Evolutionary conservation across 495 filamentous ascomycete species (phyloP).

Genomic region (Rhypophila decipiens): DNA sequence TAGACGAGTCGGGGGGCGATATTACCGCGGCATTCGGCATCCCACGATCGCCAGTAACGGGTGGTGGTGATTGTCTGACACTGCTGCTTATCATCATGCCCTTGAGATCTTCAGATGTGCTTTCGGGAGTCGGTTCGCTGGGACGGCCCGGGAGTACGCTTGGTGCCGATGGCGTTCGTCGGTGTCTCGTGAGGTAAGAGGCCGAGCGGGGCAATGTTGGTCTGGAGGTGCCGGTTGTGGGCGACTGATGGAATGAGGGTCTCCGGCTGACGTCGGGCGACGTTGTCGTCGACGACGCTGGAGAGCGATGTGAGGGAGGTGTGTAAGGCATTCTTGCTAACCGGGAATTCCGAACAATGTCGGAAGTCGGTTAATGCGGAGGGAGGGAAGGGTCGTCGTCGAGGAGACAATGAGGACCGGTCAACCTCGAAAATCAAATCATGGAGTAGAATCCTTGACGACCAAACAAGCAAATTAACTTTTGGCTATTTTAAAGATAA

Average conservation of each 20-base stretch:
- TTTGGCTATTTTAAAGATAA: neutral
- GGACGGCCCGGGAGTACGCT: slow-evolving; percentile 20
- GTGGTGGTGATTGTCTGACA: slow-evolving; percentile 74
- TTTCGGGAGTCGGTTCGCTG: slow-evolving; percentile 35
- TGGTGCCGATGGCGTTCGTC: slow-evolving; percentile 39
- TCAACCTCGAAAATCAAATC: slow-evolving; percentile 8
- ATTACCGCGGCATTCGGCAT: slow-evolving; percentile 78
- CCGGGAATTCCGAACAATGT: neutral
- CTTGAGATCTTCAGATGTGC: slow-evolving; percentile 46
- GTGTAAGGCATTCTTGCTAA: slow-evolving; percentile 78
- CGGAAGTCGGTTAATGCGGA: slow-evolving; percentile 1
- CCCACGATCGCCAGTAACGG: slow-evolving; percentile 54
- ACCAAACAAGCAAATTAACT: neutral
- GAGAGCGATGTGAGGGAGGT: slow-evolving; percentile 75
- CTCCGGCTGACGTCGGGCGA: slow-evolving; percentile 56
- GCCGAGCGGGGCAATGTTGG: slow-evolving; percentile 63
- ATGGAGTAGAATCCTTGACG: slow-evolving; percentile 14
- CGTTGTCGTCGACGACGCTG: slow-evolving; percentile 60
- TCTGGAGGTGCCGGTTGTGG: slow-evolving; percentile 36
- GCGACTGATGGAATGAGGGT: slow-evolving; percentile 45
- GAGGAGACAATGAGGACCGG: slow-evolving; percentile 2
- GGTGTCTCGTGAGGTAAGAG: slow-evolving; percentile 61
- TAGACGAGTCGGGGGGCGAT: slow-evolving; percentile 81
- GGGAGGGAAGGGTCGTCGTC: neutral
- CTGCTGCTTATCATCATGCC: slow-evolving; percentile 41